Evolutionary conservation across 805 yeast genomes (phyloP), one percentile per base, ranked within the genome.

Genomic region (Wickerhamiella parazyma): DNA sequence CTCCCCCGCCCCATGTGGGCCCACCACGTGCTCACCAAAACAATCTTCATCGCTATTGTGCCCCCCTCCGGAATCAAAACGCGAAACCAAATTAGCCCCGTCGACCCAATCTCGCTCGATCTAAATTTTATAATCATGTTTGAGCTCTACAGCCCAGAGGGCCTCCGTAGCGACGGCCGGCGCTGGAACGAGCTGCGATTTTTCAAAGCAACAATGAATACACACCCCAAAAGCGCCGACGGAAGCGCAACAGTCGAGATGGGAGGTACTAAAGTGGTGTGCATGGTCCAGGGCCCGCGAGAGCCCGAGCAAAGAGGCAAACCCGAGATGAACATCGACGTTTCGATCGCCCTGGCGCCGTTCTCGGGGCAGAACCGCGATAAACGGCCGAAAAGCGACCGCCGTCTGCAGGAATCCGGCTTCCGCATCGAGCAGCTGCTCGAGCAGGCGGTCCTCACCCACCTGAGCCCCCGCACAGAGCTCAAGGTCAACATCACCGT

Each of bases 61-160:
- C 24, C 24, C 24, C 24, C 24, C n/a, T n/a, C n/a, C n/a, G n/a
- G n/a, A n/a, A n/a, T n/a, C n/a, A n/a, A n/a, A n/a, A n/a, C n/a
- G 3, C 8, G 11, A 24, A 5, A 24, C 10, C 11, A 6, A 10
- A 24, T 9, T 7, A 24, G 26, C 26, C 3, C 26, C 31, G 6
- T 4, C 31, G 8, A 11, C 16, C 16, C 12, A 6, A 11, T 11
- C 28, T 25, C 28, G n/a, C 4, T 25, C n/a, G n/a, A 25, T 16
- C 16, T n/a, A 28, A 28, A 28, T n/a, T 12, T 28, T 28, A 28
- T 28, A 28, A 28, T 28, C 43, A 40, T 40, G 41, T 51, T 49
- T 46, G 98, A 91, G 66, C 62, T 91, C 36, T 89, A 83, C 58
- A 87, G 96, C 0, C 95, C 95, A 6, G 97, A 91, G 62, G 98